A percentile compares a stretch with the other conserved stretches of the same genome.
These are phyloP conservation scores for Globisporangium yorkense DNA, from an alignment of 352 stramenopile species.

Conservation along the genomic window DNA sequence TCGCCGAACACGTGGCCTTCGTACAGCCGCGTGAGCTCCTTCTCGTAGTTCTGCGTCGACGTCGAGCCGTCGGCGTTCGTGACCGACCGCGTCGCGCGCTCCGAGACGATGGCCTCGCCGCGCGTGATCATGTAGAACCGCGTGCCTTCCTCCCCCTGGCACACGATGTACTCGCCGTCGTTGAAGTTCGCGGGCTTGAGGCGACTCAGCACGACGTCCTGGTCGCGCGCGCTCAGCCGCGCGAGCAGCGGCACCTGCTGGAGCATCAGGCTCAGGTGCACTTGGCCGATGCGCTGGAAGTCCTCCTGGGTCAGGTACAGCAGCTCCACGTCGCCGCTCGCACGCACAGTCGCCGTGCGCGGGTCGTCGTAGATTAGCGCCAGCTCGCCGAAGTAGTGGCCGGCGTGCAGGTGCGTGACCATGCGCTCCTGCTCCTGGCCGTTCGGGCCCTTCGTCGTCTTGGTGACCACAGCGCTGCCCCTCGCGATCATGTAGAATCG, in stretches of 20 bases:
- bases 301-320: constrained; percentile 84
- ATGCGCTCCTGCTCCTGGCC: constrained; percentile 66
- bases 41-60: constrained; percentile 46
- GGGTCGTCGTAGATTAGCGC: constrained; percentile 91
- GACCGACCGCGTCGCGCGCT: constrained; percentile 36
- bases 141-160: constrained; percentile 83
- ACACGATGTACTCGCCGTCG: constrained; percentile 86
- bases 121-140: constrained; percentile 90
- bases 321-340: constrained; percentile 73
- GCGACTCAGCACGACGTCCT: constrained; percentile 77
- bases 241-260: constrained; percentile 80
- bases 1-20: constrained; percentile 87
- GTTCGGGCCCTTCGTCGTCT: constrained; percentile 37
- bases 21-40: constrained; percentile 79
- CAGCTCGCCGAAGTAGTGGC: constrained; percentile 92
- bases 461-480: constrained; percentile 81
- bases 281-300: constrained; percentile 83
- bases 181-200: constrained; percentile 80
- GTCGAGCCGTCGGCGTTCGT: constrained; percentile 6
- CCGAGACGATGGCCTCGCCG: constrained; percentile 76
- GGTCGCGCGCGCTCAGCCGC: constrained; percentile 58
- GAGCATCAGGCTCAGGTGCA: constrained; percentile 85
- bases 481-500: constrained; percentile 90
- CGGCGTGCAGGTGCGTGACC: constrained; percentile 85
- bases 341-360: constrained; percentile 72